Evolutionary conservation across 2,329 filamentous ascomycete genomes (phyloP).

Genomic region (Fusarium ramigenum): DNA sequence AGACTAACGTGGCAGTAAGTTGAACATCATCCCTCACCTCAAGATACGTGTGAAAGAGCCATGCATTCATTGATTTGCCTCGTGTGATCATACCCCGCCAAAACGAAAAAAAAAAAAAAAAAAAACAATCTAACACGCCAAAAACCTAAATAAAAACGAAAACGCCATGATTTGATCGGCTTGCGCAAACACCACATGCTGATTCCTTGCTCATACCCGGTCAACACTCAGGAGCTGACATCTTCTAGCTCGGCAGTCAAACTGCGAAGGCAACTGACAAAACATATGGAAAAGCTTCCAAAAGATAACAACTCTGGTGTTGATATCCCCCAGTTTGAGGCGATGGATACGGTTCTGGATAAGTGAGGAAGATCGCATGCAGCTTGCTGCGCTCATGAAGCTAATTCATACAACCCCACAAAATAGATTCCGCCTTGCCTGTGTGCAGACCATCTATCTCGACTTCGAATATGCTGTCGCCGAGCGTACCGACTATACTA

Average conservation of each 20-base stretch:
- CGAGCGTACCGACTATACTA: constrained; percentile 71
- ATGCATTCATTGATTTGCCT: not conserved
- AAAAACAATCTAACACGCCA: not conserved
- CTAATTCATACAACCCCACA: constrained; percentile 8
- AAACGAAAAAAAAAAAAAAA: not conserved
- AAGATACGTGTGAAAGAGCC: not conserved
- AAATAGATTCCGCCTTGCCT: constrained; percentile 73
- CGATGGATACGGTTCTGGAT: constrained; percentile 55
- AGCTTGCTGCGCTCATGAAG: constrained; percentile 7
- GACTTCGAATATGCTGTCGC: constrained; percentile 74
- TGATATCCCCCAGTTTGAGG: constrained; percentile 55
- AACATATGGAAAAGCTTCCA: constrained; percentile 55
- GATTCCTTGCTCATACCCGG: constrained; percentile 3
- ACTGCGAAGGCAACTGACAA: constrained; percentile 54
- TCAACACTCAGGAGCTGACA: constrained; percentile 32
- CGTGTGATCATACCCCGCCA: constrained; percentile 7
- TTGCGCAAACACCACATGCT: constrained; percentile 13
- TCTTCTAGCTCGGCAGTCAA: constrained; percentile 54
- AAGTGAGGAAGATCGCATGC: constrained; percentile 47
- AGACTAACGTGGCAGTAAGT: constrained; percentile 54
- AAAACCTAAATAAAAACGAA: not conserved
- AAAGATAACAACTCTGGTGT: constrained; percentile 48
- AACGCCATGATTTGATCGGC: not conserved
- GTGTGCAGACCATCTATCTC: constrained; percentile 75
- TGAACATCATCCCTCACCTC: not conserved